Conservation (phyloP, 2,329 filamentous ascomycete species). For the Trichoderma sp. region DNA sequence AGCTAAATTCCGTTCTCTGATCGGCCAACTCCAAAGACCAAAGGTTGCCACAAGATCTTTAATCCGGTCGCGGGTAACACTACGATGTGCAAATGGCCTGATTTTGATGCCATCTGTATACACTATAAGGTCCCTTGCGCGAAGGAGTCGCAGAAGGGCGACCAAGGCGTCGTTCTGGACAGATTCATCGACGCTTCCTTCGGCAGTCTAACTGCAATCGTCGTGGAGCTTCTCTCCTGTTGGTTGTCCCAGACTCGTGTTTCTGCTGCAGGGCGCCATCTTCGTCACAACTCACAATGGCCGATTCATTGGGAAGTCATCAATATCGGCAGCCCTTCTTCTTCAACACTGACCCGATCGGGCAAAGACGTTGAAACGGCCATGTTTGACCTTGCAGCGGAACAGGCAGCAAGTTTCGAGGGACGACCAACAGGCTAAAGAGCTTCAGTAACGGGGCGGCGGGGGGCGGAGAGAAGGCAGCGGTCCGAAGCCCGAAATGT, state of each 20-base stretch:
- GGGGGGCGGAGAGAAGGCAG: background rate
- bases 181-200: background rate
- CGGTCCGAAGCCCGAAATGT: background rate
- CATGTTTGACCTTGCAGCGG: background rate
- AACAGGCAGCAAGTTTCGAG: slow-evolving; percentile 20
- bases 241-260: background rate
- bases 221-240: background rate
- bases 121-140: background rate
- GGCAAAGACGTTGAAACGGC: slow-evolving; percentile 5
- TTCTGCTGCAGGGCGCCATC: background rate
- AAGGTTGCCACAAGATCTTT: background rate
- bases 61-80: background rate
- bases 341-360: slow-evolving; percentile 5
- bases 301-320: background rate
- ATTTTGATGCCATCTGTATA: background rate
- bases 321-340: background rate
- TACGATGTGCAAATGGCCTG: background rate
- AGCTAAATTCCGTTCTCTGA: background rate
- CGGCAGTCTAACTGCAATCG: background rate
- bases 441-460: background rate
- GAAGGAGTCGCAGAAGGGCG: background rate
- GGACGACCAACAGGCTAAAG: slow-evolving; percentile 18
- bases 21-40: background rate
- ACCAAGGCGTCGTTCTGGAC: background rate
- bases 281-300: slow-evolving; percentile 12